Conservation (phyloP, 2,329 filamentous ascomycete genomes). For the Cadophora sp. region DNA sequence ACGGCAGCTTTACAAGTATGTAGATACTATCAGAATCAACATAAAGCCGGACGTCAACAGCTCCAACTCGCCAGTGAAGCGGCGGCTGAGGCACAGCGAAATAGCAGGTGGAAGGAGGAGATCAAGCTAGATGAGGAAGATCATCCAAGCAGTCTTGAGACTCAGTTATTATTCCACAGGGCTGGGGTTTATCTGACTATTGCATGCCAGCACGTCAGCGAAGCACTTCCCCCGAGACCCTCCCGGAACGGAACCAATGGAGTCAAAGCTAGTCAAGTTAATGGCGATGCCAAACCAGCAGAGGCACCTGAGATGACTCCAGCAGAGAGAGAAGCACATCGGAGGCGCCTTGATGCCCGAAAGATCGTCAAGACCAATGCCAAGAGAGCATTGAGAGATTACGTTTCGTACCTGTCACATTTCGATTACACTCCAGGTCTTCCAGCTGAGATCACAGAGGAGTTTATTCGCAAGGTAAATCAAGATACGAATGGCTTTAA, state of each 20-base stretch:
- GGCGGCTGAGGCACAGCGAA: conserved; percentile 44
- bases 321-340: conserved; percentile 53
- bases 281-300: conserved; percentile 32
- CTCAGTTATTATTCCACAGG: conserved; percentile 78
- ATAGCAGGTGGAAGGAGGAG: conserved; percentile 53
- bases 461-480: conserved; percentile 64
- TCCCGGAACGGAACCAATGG: conserved; percentile 36
- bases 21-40: conserved; percentile 45
- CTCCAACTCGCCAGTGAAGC: conserved; percentile 56
- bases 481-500: conserved; percentile 57
- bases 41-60: conserved; percentile 49
- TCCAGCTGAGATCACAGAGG: conserved; percentile 47
- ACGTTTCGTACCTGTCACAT: conserved; percentile 71
- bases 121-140: conserved; percentile 63
- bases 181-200: conserved; percentile 75
- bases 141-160: conserved; percentile 77
- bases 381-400: conserved; percentile 78
- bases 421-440: conserved; percentile 77
- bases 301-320: conserved; percentile 46
- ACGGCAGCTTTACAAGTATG: conserved; percentile 66
- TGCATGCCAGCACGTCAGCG: conserved; percentile 69
- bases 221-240: conserved; percentile 53
- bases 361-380: conserved; percentile 77
- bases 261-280: conserved; percentile 34
- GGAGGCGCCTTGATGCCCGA: conserved; percentile 62